These are phyloP conservation scores for Exsudoporus frostii DNA, from an alignment of 768 basidiomycete species.

Conservation along the genomic window DNA sequence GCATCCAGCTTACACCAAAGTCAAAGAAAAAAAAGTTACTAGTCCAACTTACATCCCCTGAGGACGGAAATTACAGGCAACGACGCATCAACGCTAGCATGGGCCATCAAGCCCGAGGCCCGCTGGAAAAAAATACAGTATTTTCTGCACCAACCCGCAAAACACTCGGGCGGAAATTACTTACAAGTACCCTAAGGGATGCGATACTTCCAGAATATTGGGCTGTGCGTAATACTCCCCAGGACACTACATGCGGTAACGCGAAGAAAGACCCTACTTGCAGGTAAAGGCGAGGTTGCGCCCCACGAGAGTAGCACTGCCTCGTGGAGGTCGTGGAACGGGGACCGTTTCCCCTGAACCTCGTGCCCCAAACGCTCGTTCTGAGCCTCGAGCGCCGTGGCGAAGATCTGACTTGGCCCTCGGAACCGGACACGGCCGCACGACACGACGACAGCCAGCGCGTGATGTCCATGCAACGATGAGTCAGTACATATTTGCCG, in stretches of 20 bases:
- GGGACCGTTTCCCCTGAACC: neutral
- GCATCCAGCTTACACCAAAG: neutral
- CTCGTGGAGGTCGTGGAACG: constrained; percentile 3
- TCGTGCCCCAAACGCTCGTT: constrained; percentile 6
- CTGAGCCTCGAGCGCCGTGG: constrained; percentile 5
- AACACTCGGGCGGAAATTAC: constrained; percentile 25
- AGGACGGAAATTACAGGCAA: constrained; percentile 11
- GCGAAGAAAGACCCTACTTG: constrained; percentile 12
- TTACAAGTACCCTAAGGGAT: constrained; percentile 17
- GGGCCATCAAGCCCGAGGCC: constrained; percentile 2
- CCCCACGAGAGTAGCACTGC: constrained; percentile 7
- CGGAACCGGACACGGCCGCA: constrained; percentile 22
- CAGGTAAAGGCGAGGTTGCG: constrained; percentile 17
- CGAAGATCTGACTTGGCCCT: constrained; percentile 17
- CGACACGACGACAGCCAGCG: constrained; percentile 6
- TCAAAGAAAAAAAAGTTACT: neutral
- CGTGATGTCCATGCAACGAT: constrained; percentile 13
- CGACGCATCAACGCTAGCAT: neutral
- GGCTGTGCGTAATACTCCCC: neutral
- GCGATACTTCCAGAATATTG: constrained; percentile 3
- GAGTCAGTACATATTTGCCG: too few species aligned
- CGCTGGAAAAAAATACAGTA: neutral
- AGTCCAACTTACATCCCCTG: too few species aligned
- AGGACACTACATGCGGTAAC: constrained; percentile 3
- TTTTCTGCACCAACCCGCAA: constrained; percentile 2